Evolutionary conservation across 2,329 filamentous ascomycete species (phyloP).

Genomic region (Ceratocystiopsis minuta): DNA sequence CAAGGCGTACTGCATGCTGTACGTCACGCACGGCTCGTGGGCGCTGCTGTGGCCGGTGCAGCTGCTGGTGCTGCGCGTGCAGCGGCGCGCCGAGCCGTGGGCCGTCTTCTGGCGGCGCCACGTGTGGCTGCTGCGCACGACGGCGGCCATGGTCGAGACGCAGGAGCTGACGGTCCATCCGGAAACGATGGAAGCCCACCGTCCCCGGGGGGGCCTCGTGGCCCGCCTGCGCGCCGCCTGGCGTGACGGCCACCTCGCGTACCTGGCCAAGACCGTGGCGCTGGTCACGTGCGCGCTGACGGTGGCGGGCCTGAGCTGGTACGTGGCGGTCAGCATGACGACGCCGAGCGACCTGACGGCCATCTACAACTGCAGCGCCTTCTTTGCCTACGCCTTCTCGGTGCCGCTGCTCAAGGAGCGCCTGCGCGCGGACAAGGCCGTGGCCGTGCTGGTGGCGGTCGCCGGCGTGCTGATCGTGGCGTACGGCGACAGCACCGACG

Average conservation of each 20-base stretch:
- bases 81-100: slow-evolving; percentile 67
- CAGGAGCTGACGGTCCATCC: no score
- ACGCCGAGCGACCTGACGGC: slow-evolving; percentile 87
- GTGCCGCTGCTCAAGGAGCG: slow-evolving; percentile 79
- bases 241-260: slow-evolving; percentile 27
- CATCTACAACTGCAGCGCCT: slow-evolving; percentile 98
- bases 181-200: no score
- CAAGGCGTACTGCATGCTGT: slow-evolving; percentile 99
- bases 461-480: slow-evolving; percentile 84
- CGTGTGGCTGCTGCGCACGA: slow-evolving; percentile 30
- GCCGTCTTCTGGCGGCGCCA: slow-evolving; percentile 62
- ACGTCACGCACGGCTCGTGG: slow-evolving; percentile 93
- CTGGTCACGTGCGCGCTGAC: slow-evolving; percentile 76
- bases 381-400: slow-evolving; percentile 95
- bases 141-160: slow-evolving; percentile 67
- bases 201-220: no score
- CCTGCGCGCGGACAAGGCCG: slow-evolving; percentile 63
- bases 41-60: slow-evolving; percentile 72
- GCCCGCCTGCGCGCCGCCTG: not conserved
- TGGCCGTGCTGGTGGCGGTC: slow-evolving; percentile 77
- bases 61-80: slow-evolving; percentile 60
- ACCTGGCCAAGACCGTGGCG: slow-evolving; percentile 63
- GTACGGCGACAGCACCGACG: slow-evolving; percentile 39
- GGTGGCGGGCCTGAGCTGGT: slow-evolving; percentile 85
- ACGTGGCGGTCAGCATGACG: slow-evolving; percentile 83